Base-by-base conservation (phyloP, 768 basidiomycete genomes). In the Hericium rajendrae region DNA sequence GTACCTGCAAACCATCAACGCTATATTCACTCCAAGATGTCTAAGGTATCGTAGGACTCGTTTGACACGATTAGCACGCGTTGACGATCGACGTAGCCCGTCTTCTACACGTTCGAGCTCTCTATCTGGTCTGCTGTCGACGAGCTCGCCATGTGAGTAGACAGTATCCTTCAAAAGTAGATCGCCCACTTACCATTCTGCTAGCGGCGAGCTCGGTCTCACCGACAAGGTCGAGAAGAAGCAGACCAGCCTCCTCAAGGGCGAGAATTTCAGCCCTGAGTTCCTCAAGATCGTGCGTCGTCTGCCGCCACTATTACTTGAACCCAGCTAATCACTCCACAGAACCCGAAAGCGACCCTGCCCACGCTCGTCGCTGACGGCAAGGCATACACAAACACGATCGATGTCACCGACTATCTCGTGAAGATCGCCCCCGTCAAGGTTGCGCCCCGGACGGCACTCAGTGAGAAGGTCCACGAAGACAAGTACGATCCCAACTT, bases 201-300 rank as follows among this genome's bases (percentile, higher is more conserved):
- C 16, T 39, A 77, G 77, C 41, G 68, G 62, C 43, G 78, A 80
- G 61, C 74, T 79, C 6, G 77, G 70, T 20, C 60, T 68, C 1
- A 63, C 67, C 2, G 69, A 65, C 38, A 70, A 68, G 20, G 63
- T 79, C 53, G 71, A 74, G 51, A 62, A 51, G 49, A 70, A 71
- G 64, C 60, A 62, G 41, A 60, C 77, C 57, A 72, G 78, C 68
- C 73, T 81, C 38, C 59, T 68, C 50, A 68, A 76, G 28, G 80
- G 79, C 43, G 75, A 71, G 57, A 81, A 81, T 64, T 78, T 80
- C 58, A 64, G 65, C 3, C 78, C 78, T 11, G 60, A 67, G 8
- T 81, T 81, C 66, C 55, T 80, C 49, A 66, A 70, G 54, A 64
- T 77, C 49, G 76, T 77, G 55, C 24, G 67, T 61, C 16, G 8